A percentile compares a stretch with the other conserved stretches of the same genome.
Evolutionary conservation across 345 rosid species (phyloP).

Genomic region (Nephelium lappaceum): DNA sequence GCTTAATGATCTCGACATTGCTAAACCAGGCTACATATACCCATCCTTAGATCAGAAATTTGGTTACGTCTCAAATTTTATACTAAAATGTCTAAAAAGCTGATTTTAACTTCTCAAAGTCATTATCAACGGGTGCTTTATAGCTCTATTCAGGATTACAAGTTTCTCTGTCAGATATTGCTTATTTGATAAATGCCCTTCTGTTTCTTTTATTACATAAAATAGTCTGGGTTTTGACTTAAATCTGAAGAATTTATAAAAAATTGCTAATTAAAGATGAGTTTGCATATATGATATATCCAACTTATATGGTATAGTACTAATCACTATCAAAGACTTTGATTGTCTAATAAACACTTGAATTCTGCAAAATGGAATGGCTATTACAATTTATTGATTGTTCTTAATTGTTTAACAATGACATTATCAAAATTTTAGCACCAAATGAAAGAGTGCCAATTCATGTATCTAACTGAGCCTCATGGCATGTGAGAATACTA

Average conservation of each 20-base stretch:
- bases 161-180: background rate
- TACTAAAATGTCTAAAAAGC: no score
- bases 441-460: background rate
- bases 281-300: no score
- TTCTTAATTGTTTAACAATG: background rate
- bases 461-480: background rate
- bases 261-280: no score
- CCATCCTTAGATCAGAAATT: no score
- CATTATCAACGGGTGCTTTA: no score
- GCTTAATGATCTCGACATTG: no score
- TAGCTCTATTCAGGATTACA: no score
- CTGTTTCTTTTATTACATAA: background rate
- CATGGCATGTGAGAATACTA: conserved; percentile 1
- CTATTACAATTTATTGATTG: background rate
- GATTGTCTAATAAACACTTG: background rate
- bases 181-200: no score
- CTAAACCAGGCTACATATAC: no score
- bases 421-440: background rate
- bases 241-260: no score
- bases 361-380: background rate
- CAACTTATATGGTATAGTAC: background rate
- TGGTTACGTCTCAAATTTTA: background rate
- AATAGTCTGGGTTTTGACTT: no score
- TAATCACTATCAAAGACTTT: background rate
- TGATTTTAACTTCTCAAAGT: no score